Conservation (phyloP, 129 eudicot genomes). For the Arctium lappa region DNA sequence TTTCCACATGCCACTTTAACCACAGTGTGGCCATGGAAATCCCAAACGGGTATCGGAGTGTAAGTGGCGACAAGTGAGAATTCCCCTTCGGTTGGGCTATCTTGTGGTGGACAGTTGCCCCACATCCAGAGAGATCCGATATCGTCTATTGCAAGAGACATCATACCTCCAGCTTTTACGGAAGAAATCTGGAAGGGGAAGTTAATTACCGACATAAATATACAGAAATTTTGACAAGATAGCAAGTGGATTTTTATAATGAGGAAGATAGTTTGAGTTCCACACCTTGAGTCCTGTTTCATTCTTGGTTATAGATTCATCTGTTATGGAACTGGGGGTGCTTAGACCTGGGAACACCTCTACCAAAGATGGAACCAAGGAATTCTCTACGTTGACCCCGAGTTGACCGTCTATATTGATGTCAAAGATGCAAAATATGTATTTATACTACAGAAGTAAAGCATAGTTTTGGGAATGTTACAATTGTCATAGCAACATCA, state of each 20-base stretch:
- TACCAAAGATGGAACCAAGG: conserved; percentile 52
- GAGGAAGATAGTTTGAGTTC: not conserved
- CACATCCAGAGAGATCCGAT: conserved; percentile 83
- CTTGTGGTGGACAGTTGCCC: conserved; percentile 84
- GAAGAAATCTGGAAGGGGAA: conserved; percentile 49
- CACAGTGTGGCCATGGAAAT: conserved; percentile 85
- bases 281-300: conserved; percentile 58
- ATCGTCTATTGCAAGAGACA: conserved; percentile 87
- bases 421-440: conserved; percentile 44
- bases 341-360: conserved; percentile 53
- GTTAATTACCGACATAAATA: not conserved
- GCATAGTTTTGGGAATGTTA: not conserved
- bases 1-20: conserved; percentile 96
- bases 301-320: conserved; percentile 33
- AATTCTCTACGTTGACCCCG: conserved; percentile 60
- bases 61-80: conserved; percentile 37
- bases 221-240: not conserved
- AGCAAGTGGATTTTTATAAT: not conserved
- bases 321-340: conserved; percentile 28
- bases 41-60: conserved; percentile 65
- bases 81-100: conserved; percentile 39
- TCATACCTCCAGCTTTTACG: conserved; percentile 93
- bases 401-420: conserved; percentile 74
- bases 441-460: not conserved
- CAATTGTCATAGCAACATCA: not conserved